Conservation (phyloP, 2,329 filamentous ascomycete genomes). For the Annulohypoxylon truncatum region DNA sequence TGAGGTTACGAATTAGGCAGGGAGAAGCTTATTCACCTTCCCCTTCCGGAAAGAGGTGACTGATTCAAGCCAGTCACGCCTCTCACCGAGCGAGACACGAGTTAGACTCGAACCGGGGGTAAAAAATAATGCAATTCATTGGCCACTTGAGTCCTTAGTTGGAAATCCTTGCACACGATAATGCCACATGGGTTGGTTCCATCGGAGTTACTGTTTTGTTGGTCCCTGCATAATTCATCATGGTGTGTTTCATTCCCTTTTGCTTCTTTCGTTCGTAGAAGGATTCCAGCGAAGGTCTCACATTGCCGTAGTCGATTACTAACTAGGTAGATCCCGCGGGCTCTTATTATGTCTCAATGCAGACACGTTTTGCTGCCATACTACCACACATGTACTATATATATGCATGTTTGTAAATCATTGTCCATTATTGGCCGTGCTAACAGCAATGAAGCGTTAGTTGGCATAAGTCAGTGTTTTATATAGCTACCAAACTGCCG, state of each 20-base stretch:
- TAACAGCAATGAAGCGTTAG: background rate
- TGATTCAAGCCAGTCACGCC: conserved; percentile 27
- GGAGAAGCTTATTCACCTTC: conserved; percentile 18
- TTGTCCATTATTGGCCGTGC: conserved; percentile 13
- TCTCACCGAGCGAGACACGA: conserved; percentile 24
- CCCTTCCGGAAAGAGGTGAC: conserved; percentile 27
- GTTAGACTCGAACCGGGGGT: conserved; percentile 13
- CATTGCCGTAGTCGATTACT: background rate
- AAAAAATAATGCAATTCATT: background rate
- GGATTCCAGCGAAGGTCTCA: conserved; percentile 24
- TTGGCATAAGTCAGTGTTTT: conserved; percentile 4
- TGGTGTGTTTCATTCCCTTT: conserved; percentile 26
- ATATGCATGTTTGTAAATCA: conserved; percentile 23
- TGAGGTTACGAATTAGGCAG: background rate
- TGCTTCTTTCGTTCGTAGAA: conserved; percentile 1
- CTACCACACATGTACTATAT: background rate
- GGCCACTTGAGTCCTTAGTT: conserved; percentile 3
- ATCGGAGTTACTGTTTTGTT: conserved; percentile 25
- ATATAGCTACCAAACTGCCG: conserved; percentile 5
- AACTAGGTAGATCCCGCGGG: background rate
- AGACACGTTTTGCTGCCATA: background rate
- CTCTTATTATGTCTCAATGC: background rate
- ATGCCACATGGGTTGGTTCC: conserved; percentile 30
- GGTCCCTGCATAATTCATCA: conserved; percentile 29
- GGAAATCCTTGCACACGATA: conserved; percentile 10